Evolutionary conservation across 306 rosid genomes (phyloP), one percentile per base, ranked within the genome.

Genomic region (Rosa lucieae): DNA sequence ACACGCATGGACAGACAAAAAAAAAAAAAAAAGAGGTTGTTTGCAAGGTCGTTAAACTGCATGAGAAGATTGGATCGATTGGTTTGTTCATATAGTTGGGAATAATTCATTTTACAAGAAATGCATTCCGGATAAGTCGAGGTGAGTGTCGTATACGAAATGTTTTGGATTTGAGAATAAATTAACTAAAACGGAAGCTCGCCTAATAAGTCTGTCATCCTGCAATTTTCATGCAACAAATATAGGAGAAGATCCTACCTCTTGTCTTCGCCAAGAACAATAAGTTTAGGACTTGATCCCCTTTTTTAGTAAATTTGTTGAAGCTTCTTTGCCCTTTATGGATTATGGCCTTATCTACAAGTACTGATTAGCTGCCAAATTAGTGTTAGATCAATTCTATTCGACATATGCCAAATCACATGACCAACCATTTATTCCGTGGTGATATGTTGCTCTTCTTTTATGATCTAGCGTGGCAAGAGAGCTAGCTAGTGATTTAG

Each of bases 101-200:
- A 62, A 61, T 18, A 9, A 37, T 21, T 46, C 20, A 62, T 3
- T 65, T 65, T 44, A 35, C 17, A 65, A 62, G 40, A 62, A 62
- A 65, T 32, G 43, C 70, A 66, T 39, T 82, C 49, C 85, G 48
- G 55, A 52, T 44, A 43, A 58, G 70, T 67, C 77, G 78, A 81
- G 68, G 84, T 46, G 81, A 66, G 90, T 78, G 88, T 88, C 87
- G 87, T 76, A 73, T 78, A 87, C 90, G 87, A 83, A 80, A 83
- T 81, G 81, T 55, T 84, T 82, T 80, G 73, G 80, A 49, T 82
- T 72, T 10, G 21, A n/a, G 72, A 76, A 55, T 20, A 77, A 7
- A 35, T 26, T 20, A 20, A 17, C n/a, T 35, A 21, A 15, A 66
- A 37, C 46, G 32, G 62, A 15, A 44, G 20, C 58, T 10, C 29